These are phyloP conservation scores for Pseudevernia furfuracea DNA, from an alignment of 495 filamentous ascomycete species.

Conservation along the genomic window DNA sequence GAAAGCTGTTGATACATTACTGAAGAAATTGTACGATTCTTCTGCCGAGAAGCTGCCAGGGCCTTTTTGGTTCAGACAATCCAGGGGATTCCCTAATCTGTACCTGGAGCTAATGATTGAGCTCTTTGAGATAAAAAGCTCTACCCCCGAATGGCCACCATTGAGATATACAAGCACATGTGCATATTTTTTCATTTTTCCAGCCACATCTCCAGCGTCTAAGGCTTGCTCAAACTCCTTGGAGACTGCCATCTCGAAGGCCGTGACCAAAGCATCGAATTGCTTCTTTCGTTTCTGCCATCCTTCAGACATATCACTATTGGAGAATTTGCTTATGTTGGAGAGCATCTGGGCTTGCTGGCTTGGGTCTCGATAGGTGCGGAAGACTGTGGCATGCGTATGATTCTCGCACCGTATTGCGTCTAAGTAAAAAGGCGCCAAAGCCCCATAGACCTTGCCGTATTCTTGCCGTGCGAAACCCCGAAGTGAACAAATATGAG, in stretches of 20 bases:
- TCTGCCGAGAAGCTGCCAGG: slow-evolving; percentile 59
- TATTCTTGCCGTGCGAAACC: slow-evolving; percentile 86
- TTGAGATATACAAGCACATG: slow-evolving; percentile 77
- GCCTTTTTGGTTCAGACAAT: slow-evolving; percentile 64
- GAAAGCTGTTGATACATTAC: slow-evolving; percentile 58
- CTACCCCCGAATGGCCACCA: slow-evolving; percentile 67
- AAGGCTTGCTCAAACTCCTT: slow-evolving; percentile 88
- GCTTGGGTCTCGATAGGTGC: slow-evolving; percentile 76
- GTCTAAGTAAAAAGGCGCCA: slow-evolving; percentile 83
- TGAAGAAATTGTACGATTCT: slow-evolving; percentile 77
- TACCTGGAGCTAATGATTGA: slow-evolving; percentile 68
- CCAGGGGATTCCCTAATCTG: slow-evolving; percentile 66
- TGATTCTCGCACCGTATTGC: slow-evolving; percentile 64
- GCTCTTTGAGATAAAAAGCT: slow-evolving; percentile 82
- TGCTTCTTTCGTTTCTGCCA: slow-evolving; percentile 62
- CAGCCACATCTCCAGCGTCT: slow-evolving; percentile 82
- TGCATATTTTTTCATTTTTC: slow-evolving; percentile 80
- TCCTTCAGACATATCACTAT: slow-evolving; percentile 69
- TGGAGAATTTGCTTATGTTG: slow-evolving; percentile 68
- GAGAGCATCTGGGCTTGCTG: slow-evolving; percentile 81
- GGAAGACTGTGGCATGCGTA: slow-evolving; percentile 74
- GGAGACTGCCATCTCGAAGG: slow-evolving; percentile 86
- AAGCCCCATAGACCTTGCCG: slow-evolving; percentile 77
- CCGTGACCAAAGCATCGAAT: slow-evolving; percentile 62
- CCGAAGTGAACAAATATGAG: slow-evolving; percentile 64